Percentiles rank a stretch among this genome's conserved stretches.
phyloP scores from a whole-genome alignment of 208 protist genomes.

The Acanthamoeba healyi region DNA sequence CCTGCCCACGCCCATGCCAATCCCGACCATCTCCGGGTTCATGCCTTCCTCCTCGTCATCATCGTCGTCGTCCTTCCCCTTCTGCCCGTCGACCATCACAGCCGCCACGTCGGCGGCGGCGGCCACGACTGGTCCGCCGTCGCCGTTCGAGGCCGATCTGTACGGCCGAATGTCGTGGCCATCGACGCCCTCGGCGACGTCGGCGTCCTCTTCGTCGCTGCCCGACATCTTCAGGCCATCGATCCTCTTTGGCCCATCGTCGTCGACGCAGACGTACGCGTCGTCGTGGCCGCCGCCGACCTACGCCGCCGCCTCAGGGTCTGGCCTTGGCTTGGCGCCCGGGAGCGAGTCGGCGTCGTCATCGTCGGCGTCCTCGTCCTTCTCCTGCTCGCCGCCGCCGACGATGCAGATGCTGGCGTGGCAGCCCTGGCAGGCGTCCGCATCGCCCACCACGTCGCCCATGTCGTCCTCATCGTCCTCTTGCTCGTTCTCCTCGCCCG shows the following conservation, averaged over 20 bases:
- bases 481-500: neutral
- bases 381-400: neutral
- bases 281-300: too few species aligned
- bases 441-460: neutral
- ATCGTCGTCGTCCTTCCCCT: neutral
- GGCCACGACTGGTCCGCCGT: too few species aligned
- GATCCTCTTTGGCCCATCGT: neutral
- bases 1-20: neutral
- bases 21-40: too few species aligned
- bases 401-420: too few species aligned
- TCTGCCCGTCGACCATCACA: neutral
- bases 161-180: neutral
- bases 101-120: too few species aligned
- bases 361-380: neutral
- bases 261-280: too few species aligned
- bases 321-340: too few species aligned
- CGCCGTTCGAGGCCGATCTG: neutral
- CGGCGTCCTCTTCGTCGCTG: neutral
- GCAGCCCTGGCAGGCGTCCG: neutral
- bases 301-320: too few species aligned
- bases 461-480: neutral
- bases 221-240: neutral
- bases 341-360: neutral
- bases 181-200: neutral
- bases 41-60: neutral